Conservation (phyloP, 2,329 filamentous ascomycete genomes). For the Penicillium sp. region DNA sequence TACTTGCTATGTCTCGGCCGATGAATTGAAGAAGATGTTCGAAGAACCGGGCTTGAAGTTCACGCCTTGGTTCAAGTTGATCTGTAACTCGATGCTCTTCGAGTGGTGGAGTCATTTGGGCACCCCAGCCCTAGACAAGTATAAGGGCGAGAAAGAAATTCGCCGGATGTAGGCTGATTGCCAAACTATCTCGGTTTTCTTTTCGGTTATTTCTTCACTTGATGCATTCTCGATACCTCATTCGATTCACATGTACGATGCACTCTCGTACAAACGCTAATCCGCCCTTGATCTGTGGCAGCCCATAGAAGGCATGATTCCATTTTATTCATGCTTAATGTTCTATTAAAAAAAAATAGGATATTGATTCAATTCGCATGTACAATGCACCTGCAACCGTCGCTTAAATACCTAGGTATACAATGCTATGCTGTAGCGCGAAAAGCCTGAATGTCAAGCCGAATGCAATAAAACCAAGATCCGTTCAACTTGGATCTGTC, state of each 20-base stretch:
- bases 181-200: neutral
- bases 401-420: neutral
- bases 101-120: conserved; percentile 90
- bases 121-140: conserved; percentile 71
- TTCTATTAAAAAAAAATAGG: no score
- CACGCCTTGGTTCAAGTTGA: conserved; percentile 99
- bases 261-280: neutral
- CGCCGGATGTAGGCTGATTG: conserved; percentile 62
- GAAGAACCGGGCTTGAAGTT: conserved; percentile 73
- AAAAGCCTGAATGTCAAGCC: neutral
- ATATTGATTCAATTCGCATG: neutral
- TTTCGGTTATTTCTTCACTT: neutral
- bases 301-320: no score
- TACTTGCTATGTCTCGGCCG: conserved; percentile 73
- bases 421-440: neutral
- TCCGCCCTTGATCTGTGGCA: no score
- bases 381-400: neutral
- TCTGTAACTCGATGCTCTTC: conserved; percentile 95
- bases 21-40: conserved; percentile 80
- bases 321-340: no score
- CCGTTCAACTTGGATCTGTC: conserved; percentile 23
- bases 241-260: conserved; percentile 1
- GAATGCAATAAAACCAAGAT: neutral
- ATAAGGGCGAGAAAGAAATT: conserved; percentile 78
- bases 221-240: conserved; percentile 12